Evolutionary conservation across 495 filamentous ascomycete species (phyloP), one percentile per base, ranked within the genome.

Genomic region (Beverwykella pulmonaria): DNA sequence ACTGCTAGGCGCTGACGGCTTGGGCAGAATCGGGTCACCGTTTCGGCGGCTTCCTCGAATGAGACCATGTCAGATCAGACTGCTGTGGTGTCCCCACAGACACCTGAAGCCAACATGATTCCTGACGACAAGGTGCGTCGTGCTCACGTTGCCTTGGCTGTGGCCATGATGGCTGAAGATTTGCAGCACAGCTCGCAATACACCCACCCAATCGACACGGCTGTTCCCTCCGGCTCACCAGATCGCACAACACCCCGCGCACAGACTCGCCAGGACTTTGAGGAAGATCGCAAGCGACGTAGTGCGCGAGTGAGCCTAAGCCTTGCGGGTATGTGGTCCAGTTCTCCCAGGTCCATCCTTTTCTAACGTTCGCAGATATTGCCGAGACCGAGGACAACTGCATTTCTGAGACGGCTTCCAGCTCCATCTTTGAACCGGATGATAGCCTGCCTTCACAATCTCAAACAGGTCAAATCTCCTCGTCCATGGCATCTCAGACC

Each of bases 211-310:
- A 65, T 71, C 65, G 65, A 74, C 73, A 96, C 92, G 22, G 81
- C 87, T 57, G 79, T 94, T 20, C 86, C 86, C 17, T 79, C 79
- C 36, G 89, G 86, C 69, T 84, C 82, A 71, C 75, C 85, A 20
- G 90, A 95, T 48, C 81, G 84, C 68, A 84, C 86, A 44, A 97
- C 92, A 15, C 92, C 92, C 1, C 84, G 89, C 61, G 92, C 92
- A 12, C 91, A 95, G 71, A 93, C 88, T 48, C 79, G 91, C 53
- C 81, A 86, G 63, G 88, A 90, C 49, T 78, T 84, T 46, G 88
- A 93, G 53, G 87, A 88, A 20, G 71, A 74, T 22, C 69, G 74
- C 46, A 74, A 73, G 56, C 76, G 79, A 26, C 77, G 76, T 53
- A 79, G 83, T 46, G 84, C 48, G 20, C 48, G 86, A 68, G 62